These are phyloP conservation scores for Vigna trinervia DNA, from an alignment of 306 rosid species.

Conservation along the genomic window DNA sequence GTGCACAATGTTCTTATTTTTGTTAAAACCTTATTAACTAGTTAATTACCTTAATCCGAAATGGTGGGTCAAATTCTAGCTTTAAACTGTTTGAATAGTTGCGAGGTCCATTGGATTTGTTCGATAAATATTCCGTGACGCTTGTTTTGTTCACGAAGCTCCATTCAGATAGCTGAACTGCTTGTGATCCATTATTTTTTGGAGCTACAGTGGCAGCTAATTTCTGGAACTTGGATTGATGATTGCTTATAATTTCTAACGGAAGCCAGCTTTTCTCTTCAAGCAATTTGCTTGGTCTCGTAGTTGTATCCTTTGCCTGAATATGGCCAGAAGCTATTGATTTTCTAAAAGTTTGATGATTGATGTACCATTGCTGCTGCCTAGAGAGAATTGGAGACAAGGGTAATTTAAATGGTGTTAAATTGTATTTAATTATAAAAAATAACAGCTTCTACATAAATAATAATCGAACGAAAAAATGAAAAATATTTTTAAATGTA, in stretches of 20 bases:
- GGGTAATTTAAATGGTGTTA: background rate
- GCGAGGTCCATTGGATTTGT: constrained; percentile 2
- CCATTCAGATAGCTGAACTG: background rate
- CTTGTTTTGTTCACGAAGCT: constrained; percentile 35
- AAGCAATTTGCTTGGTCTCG: constrained; percentile 52
- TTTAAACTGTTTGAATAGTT: constrained; percentile 31
- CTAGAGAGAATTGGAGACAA: constrained; percentile 32
- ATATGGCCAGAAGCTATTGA: constrained; percentile 26
- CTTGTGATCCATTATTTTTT: constrained; percentile 3
- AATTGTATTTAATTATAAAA: no score
- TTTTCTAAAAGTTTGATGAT: constrained; percentile 33
- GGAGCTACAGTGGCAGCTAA: constrained; percentile 25
- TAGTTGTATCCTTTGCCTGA: constrained; percentile 38
- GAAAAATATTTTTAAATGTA: no score
- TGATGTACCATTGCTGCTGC: constrained; percentile 45
- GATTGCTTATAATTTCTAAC: constrained; percentile 30
- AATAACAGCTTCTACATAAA: no score
- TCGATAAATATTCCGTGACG: constrained; percentile 29
- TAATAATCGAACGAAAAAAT: no score
- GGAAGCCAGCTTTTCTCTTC: constrained; percentile 56
- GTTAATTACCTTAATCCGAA: constrained; percentile 50
- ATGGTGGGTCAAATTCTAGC: constrained; percentile 50
- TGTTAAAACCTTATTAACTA: background rate
- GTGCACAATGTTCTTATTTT: background rate
- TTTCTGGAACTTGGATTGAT: constrained; percentile 31